A percentile compares a stretch with the other conserved stretches of the same genome.
These are phyloP conservation scores for Macroventuria anomochaeta DNA, from an alignment of 2,329 filamentous ascomycete species.

Conservation along the genomic window DNA sequence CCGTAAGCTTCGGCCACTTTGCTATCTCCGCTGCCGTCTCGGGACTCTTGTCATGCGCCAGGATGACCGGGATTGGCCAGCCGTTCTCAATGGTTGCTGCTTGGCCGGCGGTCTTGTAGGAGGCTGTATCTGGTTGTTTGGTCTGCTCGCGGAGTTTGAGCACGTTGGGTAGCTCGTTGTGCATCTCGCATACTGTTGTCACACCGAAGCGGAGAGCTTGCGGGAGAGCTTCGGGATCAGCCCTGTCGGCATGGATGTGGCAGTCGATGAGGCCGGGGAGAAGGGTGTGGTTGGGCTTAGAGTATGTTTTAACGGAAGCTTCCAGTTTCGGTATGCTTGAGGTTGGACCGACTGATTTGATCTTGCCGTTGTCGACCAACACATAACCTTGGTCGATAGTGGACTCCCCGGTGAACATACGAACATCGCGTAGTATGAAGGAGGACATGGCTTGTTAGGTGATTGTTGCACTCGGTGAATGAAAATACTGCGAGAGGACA, in stretches of 20 bases:
- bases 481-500: too few species aligned
- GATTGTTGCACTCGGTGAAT: too few species aligned
- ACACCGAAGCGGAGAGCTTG: constrained; percentile 59
- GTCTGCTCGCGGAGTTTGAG: constrained; percentile 38
- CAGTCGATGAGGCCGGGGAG: constrained; percentile 60
- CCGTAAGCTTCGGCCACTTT: constrained; percentile 57
- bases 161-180: constrained; percentile 45
- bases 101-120: constrained; percentile 58
- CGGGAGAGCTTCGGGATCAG: constrained; percentile 48
- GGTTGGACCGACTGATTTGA: constrained; percentile 41
- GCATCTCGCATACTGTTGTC: constrained; percentile 61
- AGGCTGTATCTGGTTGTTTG: constrained; percentile 48
- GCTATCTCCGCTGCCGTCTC: constrained; percentile 51
- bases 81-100: constrained; percentile 60
- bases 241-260: constrained; percentile 57
- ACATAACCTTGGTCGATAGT: constrained; percentile 52
- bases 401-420: constrained; percentile 56
- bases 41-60: constrained; percentile 46
- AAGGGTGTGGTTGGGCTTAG: constrained; percentile 56
- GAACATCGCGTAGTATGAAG: constrained; percentile 53
- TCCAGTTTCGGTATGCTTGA: constrained; percentile 21
- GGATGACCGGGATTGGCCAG: constrained; percentile 57
- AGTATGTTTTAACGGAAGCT: constrained; percentile 39
- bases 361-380: constrained; percentile 52
- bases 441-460: constrained; percentile 31